A percentile compares a stretch with the other conserved stretches of the same genome.
Conservation (phyloP, 495 filamentous ascomycete species). For the Neurospora discreta region DNA sequence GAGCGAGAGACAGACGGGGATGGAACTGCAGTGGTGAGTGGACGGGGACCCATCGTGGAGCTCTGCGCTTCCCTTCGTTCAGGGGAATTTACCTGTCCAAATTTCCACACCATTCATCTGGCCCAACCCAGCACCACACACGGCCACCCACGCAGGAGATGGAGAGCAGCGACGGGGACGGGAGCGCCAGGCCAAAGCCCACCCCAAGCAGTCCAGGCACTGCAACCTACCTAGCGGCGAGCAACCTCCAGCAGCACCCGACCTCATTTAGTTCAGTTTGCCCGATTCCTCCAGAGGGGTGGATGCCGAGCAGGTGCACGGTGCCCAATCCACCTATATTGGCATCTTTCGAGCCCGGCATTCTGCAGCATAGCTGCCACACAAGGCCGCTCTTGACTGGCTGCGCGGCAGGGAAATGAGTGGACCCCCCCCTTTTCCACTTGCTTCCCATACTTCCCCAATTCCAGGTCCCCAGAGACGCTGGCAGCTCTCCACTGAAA, state of each 20-base stretch:
- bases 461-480: constrained; percentile 11
- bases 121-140: neutral
- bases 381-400: neutral
- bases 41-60: constrained; percentile 6
- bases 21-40: neutral
- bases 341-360: neutral
- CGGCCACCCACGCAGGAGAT: neutral
- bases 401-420: constrained; percentile 1
- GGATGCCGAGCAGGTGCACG: neutral
- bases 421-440: constrained; percentile 16
- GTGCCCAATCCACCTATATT: neutral
- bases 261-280: no score
- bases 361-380: neutral
- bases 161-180: constrained; percentile 5
- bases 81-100: constrained; percentile 29
- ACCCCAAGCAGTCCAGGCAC: constrained; percentile 2
- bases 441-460: constrained; percentile 1
- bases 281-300: neutral
- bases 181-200: constrained; percentile 13
- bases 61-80: constrained; percentile 22
- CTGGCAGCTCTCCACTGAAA: constrained; percentile 8
- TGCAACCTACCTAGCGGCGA: no score
- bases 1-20: constrained; percentile 7
- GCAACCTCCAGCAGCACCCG: no score
- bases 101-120: constrained; percentile 22